Evolutionary conservation across 305 asterid genomes (phyloP), one percentile per base, ranked within the genome.

Genomic region (Rubia peregrina): DNA sequence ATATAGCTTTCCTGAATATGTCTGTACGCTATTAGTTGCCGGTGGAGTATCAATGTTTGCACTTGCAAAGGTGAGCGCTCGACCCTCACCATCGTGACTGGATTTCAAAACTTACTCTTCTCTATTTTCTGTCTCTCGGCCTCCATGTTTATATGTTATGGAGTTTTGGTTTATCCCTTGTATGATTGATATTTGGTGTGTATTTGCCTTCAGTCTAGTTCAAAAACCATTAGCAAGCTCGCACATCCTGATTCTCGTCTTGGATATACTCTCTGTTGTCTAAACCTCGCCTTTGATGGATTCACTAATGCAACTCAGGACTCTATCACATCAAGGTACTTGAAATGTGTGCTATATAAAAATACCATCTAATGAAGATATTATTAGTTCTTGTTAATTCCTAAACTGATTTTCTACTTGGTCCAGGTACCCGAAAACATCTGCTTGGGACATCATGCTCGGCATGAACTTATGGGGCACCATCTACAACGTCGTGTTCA

Each of bases 391-490:
- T 48, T 14, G 13, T 44, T 16, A 10, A 57, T 36, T n/a, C 5
- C 51, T 56, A 30, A 38, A 14, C n/a, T 7, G 67, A 41, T 19
- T 66, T 21, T n/a, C n/a, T 17, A 17, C 17, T 42, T 41, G 72
- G 13, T 74, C 66, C 87, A 95, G 99, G 91, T 90, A 92, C 79
- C 96, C 97, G 2, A 92, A 92, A 79, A 92, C 99, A 36, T 86
- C 82, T 42, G 97, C 99, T 0, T 95, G 97, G 98, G 89, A 92
- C 80, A 92, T 92, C 80, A 95, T 95, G 99, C 88, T 95, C 8
- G 99, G 99, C 46, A 95, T 95, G 99, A 95, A 95, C 81, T 75
- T 92, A 68, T 95, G 98, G 98, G 99, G 99, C 46, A 84, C 96
- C 68, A 85, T 95, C 61, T 95, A 95, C 89, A 95, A 95, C 56